These are phyloP conservation scores for Xenosphaeropsis pyriputrescens DNA, from an alignment of 2,329 filamentous ascomycete species.

Conservation along the genomic window DNA sequence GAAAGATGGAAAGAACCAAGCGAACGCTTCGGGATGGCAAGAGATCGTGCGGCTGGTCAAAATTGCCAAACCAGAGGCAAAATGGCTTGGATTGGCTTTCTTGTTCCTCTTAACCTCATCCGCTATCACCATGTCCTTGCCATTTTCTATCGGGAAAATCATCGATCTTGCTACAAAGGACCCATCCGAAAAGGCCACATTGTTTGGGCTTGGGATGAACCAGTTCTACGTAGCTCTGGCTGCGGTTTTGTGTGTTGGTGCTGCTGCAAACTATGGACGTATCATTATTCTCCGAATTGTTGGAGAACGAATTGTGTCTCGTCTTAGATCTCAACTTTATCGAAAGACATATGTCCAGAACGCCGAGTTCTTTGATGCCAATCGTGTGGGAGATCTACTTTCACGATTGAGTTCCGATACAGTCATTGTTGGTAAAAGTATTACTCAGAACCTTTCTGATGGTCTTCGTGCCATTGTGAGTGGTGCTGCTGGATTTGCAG, in stretches of 20 bases:
- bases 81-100: constrained; percentile 66
- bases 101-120: constrained; percentile 79
- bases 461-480: constrained; percentile 85
- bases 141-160: constrained; percentile 92
- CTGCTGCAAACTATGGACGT: constrained; percentile 81
- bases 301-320: constrained; percentile 84
- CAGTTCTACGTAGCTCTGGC: constrained; percentile 82
- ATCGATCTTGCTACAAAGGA: constrained; percentile 78
- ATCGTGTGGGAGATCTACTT: constrained; percentile 90
- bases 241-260: constrained; percentile 65
- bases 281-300: constrained; percentile 90
- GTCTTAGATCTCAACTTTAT: constrained; percentile 80
- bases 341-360: constrained; percentile 91
- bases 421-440: constrained; percentile 95
- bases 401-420: constrained; percentile 92
- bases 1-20: constrained; percentile 53
- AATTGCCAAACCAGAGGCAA: constrained; percentile 76
- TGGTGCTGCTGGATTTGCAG: constrained; percentile 72
- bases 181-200: constrained; percentile 44
- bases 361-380: constrained; percentile 97
- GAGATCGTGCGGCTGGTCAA: constrained; percentile 82
- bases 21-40: constrained; percentile 42
- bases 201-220: constrained; percentile 73
- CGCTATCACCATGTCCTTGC: constrained; percentile 86
- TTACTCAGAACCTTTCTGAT: constrained; percentile 94